Evolutionary conservation across 2,329 filamentous ascomycete species (phyloP).

Genomic region (Trichoderma afroharzianum): DNA sequence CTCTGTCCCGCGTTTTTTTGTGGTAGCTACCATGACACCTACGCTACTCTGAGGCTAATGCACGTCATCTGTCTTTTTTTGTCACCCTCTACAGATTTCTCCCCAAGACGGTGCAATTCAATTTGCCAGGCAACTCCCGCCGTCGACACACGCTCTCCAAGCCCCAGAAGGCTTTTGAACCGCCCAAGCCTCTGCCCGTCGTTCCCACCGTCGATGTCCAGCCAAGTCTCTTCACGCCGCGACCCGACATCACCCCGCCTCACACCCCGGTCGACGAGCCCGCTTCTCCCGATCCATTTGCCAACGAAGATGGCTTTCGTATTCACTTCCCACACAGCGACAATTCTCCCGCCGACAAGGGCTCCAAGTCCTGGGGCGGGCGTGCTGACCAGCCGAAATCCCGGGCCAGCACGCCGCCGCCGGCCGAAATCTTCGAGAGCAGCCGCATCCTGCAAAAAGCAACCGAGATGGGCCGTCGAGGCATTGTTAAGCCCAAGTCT

Average conservation of each 20-base stretch:
- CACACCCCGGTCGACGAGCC: slow-evolving; percentile 52
- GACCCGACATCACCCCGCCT: slow-evolving; percentile 50
- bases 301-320: slow-evolving; percentile 55
- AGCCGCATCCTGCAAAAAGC: slow-evolving; percentile 55
- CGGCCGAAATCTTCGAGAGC: slow-evolving; percentile 71
- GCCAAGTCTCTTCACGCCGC: slow-evolving; percentile 52
- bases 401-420: slow-evolving; percentile 68
- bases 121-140: slow-evolving; percentile 54
- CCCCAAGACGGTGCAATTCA: slow-evolving; percentile 88
- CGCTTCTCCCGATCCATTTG: slow-evolving; percentile 46
- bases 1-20: neutral
- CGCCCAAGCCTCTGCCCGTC: slow-evolving; percentile 8
- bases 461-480: slow-evolving; percentile 53
- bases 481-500: slow-evolving; percentile 52
- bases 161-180: slow-evolving; percentile 4
- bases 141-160: slow-evolving; percentile 28
- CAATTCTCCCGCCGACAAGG: slow-evolving; percentile 66
- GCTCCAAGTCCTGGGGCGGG: slow-evolving; percentile 73
- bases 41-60: slow-evolving; percentile 8
- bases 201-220: slow-evolving; percentile 35
- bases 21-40: neutral
- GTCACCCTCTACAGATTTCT: slow-evolving; percentile 63
- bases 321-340: slow-evolving; percentile 54
- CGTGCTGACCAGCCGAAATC: slow-evolving; percentile 76
- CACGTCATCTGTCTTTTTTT: neutral